Evolutionary conservation across 176 grass and related monocot genomes (phyloP).

Genomic region (Oryza punctata): DNA sequence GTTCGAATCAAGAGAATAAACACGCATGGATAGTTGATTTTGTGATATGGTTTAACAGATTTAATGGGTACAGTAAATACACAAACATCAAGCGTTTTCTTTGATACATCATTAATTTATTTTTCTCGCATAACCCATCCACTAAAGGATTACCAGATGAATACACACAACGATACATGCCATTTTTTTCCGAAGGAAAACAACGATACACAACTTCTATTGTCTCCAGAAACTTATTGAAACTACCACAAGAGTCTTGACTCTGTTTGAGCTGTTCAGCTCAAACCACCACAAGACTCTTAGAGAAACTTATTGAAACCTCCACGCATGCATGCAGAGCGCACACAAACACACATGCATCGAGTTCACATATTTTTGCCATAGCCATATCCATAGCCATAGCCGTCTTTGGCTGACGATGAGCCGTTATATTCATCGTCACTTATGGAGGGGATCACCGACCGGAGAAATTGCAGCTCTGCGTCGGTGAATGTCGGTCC

Average conservation of each 20-base stretch:
- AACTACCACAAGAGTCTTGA: background rate
- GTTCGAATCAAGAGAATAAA: background rate
- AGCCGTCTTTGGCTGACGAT: background rate
- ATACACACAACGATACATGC: background rate
- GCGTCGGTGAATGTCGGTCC: slow-evolving; percentile 1
- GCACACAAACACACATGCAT: background rate
- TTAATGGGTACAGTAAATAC: background rate
- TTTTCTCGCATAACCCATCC: background rate
- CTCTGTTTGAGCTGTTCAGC: no score
- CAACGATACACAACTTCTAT: background rate
- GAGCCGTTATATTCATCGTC: background rate
- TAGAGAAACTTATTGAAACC: no score
- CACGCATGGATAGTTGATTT: no score
- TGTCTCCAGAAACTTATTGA: background rate
- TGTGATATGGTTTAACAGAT: background rate
- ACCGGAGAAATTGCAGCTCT: slow-evolving; percentile 22
- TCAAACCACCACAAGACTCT: background rate
- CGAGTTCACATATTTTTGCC: background rate
- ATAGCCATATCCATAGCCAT: background rate
- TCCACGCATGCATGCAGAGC: background rate
- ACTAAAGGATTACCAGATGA: background rate
- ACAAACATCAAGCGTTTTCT: background rate
- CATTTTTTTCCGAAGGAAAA: background rate
- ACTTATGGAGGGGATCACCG: background rate
- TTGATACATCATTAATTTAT: background rate